Base-by-base conservation (phyloP, 805 yeast genomes). In the Lipomyces chichibuensis region DNA sequence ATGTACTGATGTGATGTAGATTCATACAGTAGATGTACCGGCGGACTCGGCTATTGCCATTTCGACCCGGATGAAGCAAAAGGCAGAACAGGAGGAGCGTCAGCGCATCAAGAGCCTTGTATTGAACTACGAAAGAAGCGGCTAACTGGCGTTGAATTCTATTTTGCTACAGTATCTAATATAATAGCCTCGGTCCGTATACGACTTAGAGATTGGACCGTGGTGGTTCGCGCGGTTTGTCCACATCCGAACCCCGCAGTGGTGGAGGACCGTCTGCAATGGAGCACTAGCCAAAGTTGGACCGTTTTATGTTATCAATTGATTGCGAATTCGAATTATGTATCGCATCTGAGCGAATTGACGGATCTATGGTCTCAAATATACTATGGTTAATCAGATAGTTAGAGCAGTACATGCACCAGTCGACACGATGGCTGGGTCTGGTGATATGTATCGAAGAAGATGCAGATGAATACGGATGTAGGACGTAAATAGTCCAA, bases 31-130 rank as follows among this genome's bases (percentile, higher is more conserved):
- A 8, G 71, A 61, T 6, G 62, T 72, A 1, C 74, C 74, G 8
- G 70, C 67, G 3, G 59, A 71, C 53, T 72, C 74, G 2, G 61
- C 69, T 20, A 61, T 72, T 11, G 74, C 73, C n/a, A 51, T 69
- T 11, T 65, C 74, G 7, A 65, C 73, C 27, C 63, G 69, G 43
- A 55, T 55, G 59, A 72, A 69, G 61, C 70, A 67, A 37, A 67
- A 71, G 52, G 71, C 67, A 51, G 69, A 65, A 29, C 57, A 64
- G 35, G 66, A 62, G 53, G 74, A 72, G 53, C 59, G 70, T 20
- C 67, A 69, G 56, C 63, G 61, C n/a, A 67, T 72, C 46, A 72
- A 72, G 60, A 60, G 52, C 23, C 35, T 69, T n/a, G 73, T 72
- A 20, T 60, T 72, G 25, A 65, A 67, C 58, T 72, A 69, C 43